A percentile compares a stretch with the other conserved stretches of the same genome.
Conservation (phyloP, 2,329 filamentous ascomycete genomes). For the Calonectria leucothoes region DNA sequence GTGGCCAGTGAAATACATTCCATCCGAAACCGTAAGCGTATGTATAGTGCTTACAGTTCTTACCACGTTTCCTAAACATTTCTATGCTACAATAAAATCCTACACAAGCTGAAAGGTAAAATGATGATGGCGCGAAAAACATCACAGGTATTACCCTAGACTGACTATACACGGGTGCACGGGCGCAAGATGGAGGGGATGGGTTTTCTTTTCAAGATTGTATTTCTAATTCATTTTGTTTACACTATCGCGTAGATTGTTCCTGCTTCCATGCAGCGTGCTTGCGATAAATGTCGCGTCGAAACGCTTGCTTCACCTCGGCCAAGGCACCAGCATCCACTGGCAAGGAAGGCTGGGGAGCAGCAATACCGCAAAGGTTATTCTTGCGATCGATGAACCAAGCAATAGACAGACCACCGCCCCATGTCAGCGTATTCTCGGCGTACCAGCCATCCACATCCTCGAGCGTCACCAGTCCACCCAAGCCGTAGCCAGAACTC, state of each 20-base stretch:
- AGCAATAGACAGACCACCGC: slow-evolving; percentile 56
- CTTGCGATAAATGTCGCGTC: slow-evolving; percentile 55
- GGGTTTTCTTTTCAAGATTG: no score
- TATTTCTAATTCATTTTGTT: not conserved
- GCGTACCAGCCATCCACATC: slow-evolving; percentile 57
- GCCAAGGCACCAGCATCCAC: slow-evolving; percentile 34
- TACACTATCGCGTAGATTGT: not conserved
- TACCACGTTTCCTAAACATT: not conserved
- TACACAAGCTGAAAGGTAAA: not conserved
- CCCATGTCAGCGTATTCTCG: slow-evolving; percentile 56
- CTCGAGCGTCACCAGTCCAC: slow-evolving; percentile 54
- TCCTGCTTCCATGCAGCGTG: slow-evolving; percentile 26
- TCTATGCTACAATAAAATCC: not conserved
- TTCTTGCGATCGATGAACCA: slow-evolving; percentile 64
- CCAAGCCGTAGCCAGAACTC: slow-evolving; percentile 54
- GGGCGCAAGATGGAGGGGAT: no score
- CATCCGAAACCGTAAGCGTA: not conserved
- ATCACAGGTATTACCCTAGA: not conserved
- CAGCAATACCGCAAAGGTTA: slow-evolving; percentile 56
- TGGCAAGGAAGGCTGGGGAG: slow-evolving; percentile 52
- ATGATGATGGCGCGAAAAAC: not conserved
- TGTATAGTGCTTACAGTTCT: not conserved
- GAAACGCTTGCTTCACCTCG: slow-evolving; percentile 55
- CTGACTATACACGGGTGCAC: not conserved
- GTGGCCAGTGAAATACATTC: not conserved